Conservation (phyloP, 108 stramenopile species). For the Skeletonema marinoi region DNA sequence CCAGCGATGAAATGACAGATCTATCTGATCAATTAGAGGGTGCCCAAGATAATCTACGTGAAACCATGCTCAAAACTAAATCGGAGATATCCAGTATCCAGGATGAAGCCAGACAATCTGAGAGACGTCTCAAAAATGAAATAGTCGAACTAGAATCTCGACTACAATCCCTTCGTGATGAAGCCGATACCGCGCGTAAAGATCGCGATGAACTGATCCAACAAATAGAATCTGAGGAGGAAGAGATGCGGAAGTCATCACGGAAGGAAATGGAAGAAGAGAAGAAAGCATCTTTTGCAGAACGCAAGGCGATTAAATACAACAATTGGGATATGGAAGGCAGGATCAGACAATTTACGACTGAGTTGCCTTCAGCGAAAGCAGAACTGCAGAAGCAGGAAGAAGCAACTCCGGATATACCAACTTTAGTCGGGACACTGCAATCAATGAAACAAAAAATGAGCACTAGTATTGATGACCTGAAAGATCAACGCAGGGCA, state of each 20-base stretch:
- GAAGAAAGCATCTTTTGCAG: neutral
- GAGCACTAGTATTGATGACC: conserved; percentile 11
- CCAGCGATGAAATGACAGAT: conserved; percentile 32
- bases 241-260: conserved; percentile 6
- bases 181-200: conserved; percentile 3
- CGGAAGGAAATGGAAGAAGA: conserved; percentile 13
- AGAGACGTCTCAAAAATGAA: conserved; percentile 20
- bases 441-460: conserved; percentile 1
- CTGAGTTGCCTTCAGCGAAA: neutral
- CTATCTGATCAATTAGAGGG: conserved; percentile 37
- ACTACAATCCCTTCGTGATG: conserved; percentile 12
- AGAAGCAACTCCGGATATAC: conserved; percentile 6
- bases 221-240: conserved; percentile 20
- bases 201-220: neutral
- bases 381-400: conserved; percentile 5
- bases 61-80: conserved; percentile 19
- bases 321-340: conserved; percentile 30
- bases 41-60: conserved; percentile 27
- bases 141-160: conserved; percentile 33
- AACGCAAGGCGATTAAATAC: conserved; percentile 12
- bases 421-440: conserved; percentile 5
- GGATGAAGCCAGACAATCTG: conserved; percentile 24
- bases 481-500: conserved; percentile 25
- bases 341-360: conserved; percentile 13
- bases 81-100: conserved; percentile 19